These are phyloP conservation scores for Xylaria sp. DNA, from an alignment of 495 filamentous ascomycete genomes.

Conservation along the genomic window DNA sequence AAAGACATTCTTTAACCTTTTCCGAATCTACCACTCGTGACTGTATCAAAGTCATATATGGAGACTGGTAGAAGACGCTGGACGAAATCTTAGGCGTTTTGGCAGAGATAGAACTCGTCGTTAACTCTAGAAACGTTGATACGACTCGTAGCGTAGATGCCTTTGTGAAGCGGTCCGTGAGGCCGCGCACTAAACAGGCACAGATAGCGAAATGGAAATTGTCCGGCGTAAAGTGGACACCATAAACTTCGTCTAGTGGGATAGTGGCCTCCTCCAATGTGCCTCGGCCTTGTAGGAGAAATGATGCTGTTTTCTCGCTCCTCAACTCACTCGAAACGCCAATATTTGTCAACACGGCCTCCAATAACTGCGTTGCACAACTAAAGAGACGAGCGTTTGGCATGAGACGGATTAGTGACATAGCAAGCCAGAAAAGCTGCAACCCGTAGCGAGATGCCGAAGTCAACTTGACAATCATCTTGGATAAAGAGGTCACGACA, in stretches of 20 bases:
- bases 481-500: constrained; percentile 67
- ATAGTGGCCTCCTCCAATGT: constrained; percentile 64
- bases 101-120: constrained; percentile 45
- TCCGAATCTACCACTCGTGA: constrained; percentile 53
- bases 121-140: constrained; percentile 66
- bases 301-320: constrained; percentile 61
- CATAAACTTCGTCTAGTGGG: constrained; percentile 66
- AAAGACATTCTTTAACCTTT: constrained; percentile 59
- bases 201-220: constrained; percentile 69
- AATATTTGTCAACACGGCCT: constrained; percentile 66
- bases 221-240: constrained; percentile 65
- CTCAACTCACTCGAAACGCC: constrained; percentile 61
- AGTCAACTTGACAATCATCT: constrained; percentile 72
- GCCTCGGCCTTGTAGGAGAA: constrained; percentile 61
- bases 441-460: constrained; percentile 67
- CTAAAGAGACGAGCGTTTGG: constrained; percentile 63
- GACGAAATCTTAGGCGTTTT: constrained; percentile 33
- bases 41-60: constrained; percentile 60
- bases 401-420: constrained; percentile 68
- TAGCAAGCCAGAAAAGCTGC: constrained; percentile 73
- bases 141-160: constrained; percentile 61
- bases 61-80: constrained; percentile 49
- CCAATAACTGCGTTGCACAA: constrained; percentile 67
- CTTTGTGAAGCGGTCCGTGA: constrained; percentile 65
- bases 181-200: constrained; percentile 64